Conservation (phyloP, 768 basidiomycete species). For the Mycena latifolia region DNA sequence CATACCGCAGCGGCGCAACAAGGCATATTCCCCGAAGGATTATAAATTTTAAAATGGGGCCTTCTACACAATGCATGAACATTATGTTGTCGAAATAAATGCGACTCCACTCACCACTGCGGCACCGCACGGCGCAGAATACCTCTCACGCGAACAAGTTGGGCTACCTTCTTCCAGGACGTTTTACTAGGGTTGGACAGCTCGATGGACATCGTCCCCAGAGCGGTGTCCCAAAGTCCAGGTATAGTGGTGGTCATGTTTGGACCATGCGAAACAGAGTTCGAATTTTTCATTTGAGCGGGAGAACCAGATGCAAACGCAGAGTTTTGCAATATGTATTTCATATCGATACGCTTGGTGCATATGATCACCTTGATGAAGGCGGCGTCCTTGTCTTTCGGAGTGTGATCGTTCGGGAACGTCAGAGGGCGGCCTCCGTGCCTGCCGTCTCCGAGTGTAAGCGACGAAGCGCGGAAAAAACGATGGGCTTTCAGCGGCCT, state of each 20-base stretch:
- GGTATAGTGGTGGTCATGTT: neutral
- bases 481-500: neutral
- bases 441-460: neutral
- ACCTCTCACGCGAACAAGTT: no score
- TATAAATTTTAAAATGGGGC: no score
- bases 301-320: neutral
- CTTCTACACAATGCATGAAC: no score
- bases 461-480: neutral
- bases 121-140: no score
- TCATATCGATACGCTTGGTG: neutral
- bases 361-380: slow-evolving; percentile 9
- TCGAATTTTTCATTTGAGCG: no score
- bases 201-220: neutral
- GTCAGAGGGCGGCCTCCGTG: neutral
- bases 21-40: no score
- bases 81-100: no score
- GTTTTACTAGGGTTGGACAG: no score
- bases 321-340: neutral
- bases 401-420: no score
- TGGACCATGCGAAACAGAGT: neutral
- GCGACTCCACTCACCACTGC: no score
- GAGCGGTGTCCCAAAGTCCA: neutral
- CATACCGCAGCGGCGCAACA: no score
- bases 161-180: no score
- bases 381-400: neutral